A percentile compares a stretch with the other conserved stretches of the same genome.
These are phyloP conservation scores for Lenzites betulinus DNA, from an alignment of 768 basidiomycete genomes.

Conservation along the genomic window DNA sequence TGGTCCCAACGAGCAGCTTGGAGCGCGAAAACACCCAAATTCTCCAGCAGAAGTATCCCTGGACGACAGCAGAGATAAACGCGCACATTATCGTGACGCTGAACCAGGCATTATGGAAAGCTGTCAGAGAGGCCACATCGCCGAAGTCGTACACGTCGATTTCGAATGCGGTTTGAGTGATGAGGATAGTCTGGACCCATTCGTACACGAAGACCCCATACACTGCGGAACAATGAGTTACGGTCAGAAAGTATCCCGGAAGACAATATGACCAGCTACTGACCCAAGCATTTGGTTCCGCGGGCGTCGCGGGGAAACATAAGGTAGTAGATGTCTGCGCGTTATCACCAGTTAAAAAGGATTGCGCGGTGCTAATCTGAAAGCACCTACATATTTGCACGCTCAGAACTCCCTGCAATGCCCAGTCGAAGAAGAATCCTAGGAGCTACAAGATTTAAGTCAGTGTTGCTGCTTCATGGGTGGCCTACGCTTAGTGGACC, in stretches of 20 bases:
- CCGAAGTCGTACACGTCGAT: constrained; percentile 14
- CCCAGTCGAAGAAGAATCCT: background rate
- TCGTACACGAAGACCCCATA: constrained; percentile 10
- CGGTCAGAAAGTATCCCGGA: too few species aligned
- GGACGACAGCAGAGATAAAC: constrained; percentile 10
- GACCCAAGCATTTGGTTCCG: background rate
- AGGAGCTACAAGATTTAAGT: background rate
- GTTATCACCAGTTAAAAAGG: background rate
- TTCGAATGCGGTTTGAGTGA: constrained; percentile 7
- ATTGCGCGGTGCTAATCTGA: background rate
- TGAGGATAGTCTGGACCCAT: constrained; percentile 15
- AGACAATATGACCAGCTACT: background rate
- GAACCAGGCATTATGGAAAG: constrained; percentile 18
- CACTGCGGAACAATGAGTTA: background rate
- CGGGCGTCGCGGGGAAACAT: constrained; percentile 9
- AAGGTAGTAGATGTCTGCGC: constrained; percentile 8
- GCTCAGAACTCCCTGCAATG: background rate
- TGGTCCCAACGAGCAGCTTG: background rate
- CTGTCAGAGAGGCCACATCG: background rate
- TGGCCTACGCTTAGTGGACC: too few species aligned
- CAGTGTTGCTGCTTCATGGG: background rate
- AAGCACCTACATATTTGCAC: background rate
- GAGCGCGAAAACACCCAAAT: constrained; percentile 9
- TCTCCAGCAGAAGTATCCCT: constrained; percentile 14
- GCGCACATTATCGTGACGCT: constrained; percentile 17